These are phyloP conservation scores for Aspergillus avenaceus DNA, from an alignment of 495 filamentous ascomycete species.

Conservation along the genomic window DNA sequence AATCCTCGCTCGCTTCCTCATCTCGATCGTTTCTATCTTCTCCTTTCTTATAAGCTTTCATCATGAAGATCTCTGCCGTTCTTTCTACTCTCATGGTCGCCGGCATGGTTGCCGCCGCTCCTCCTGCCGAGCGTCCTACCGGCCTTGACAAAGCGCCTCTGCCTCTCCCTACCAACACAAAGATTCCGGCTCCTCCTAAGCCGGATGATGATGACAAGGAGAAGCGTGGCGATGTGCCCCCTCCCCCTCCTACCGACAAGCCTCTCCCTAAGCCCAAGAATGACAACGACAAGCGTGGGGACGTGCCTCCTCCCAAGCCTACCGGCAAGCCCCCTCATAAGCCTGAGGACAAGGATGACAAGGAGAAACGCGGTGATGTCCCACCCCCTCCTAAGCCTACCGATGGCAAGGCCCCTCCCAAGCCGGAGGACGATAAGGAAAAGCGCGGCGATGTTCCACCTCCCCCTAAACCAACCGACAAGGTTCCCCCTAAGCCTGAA, in stretches of 20 bases:
- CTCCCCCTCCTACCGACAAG: neutral
- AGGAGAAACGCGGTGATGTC: no score
- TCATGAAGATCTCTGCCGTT: conserved; percentile 13
- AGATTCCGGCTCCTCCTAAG: neutral
- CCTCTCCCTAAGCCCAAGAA: neutral
- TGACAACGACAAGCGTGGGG: conserved; percentile 3
- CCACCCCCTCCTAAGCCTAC: no score
- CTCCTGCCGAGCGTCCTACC: conserved; percentile 10
- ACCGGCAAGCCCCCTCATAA: neutral
- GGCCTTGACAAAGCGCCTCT: conserved; percentile 1
- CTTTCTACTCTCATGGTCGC: conserved; percentile 15
- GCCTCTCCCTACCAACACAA: conserved; percentile 1
- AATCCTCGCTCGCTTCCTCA: neutral
- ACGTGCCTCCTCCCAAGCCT: no score
- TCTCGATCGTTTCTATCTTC: neutral
- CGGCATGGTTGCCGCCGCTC: conserved; percentile 15
- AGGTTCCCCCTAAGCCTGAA: neutral
- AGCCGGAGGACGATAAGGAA: neutral
- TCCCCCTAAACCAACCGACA: neutral
- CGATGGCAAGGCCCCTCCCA: neutral
- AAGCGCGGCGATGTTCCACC: neutral
- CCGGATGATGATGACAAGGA: conserved; percentile 6
- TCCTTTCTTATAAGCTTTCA: neutral
- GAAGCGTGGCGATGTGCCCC: conserved; percentile 6
- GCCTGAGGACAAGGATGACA: neutral